Base-by-base conservation (phyloP, 306 rosid species). In the Quercus suber region DNA sequence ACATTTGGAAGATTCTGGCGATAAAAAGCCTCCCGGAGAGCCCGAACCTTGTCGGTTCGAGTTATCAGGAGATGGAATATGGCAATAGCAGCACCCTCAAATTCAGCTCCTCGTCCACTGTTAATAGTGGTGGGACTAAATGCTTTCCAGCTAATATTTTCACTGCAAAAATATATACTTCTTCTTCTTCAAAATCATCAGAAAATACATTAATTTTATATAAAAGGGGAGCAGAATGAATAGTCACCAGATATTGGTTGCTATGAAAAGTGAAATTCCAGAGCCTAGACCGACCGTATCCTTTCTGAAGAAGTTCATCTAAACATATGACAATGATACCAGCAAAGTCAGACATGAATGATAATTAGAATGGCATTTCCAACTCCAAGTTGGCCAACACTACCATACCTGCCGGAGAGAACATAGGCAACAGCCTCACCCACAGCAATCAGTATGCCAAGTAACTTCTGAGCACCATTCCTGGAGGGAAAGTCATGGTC, bases 401-500 rank as follows among this genome's bases (percentile, higher is more conserved):
- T 95, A 61, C 98, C 98, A 75, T 91, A 95, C 98, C 92, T 91
- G 69, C 98, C 97, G 0, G 98, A 95, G 77, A 93, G 95, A 71
- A 95, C 99, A 79, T 95, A 95, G 8, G 99, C 99, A 87, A 95
- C 99, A 0, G 97, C 99, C 89, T 95, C 99, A 74, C 99, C 99
- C 51, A 95, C 73, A 61, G 99, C 97, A 63, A 95, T 95, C 88
- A 95, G 82, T 76, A 95, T 92, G 59, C 99, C 98, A 87, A 92
- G 88, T 59, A 95, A 88, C 74, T 92, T 95, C 71, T 95, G 95
- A 28, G 97, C 99, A 70, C 99, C 99, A 65, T 91, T 95, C 28
- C 98, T 92, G 84, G 27, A 58, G 60, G 27, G 27, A 71, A 68
- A 31, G n/a, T 78, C 45, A 19, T 45, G 37, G 28, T 49, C 12